A percentile compares a stretch with the other conserved stretches of the same genome.
Conservation (phyloP, 75 land plant species). For the Ceratopteris richardii region DNA sequence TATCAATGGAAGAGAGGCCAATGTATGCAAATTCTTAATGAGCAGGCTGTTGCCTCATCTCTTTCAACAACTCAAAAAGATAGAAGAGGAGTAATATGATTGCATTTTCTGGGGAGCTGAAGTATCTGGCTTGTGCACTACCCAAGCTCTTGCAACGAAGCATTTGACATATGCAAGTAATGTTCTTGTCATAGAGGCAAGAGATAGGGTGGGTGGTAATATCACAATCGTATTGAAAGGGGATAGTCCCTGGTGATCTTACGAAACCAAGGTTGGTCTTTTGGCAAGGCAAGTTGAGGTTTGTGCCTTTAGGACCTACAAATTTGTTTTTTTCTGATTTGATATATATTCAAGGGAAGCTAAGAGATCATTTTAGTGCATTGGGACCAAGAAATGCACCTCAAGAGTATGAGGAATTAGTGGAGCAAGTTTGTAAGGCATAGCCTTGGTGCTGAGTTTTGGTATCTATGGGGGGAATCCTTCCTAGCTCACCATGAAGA, state of each 20-base stretch:
- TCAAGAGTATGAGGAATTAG: slow-evolving; percentile 87
- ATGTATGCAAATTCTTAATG: no score
- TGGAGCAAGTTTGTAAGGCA: slow-evolving; percentile 95
- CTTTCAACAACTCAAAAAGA: neutral
- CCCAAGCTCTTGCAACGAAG: slow-evolving; percentile 64
- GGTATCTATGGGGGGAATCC: slow-evolving; percentile 99
- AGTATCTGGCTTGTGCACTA: slow-evolving; percentile 77
- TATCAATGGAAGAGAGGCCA: no score
- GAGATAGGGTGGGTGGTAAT: slow-evolving; percentile 82
- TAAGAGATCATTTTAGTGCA: slow-evolving; percentile 91
- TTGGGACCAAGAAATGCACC: slow-evolving; percentile 79
- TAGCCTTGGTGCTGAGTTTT: slow-evolving; percentile 89
- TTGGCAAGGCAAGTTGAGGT: slow-evolving; percentile 83
- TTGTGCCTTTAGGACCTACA: slow-evolving; percentile 71
- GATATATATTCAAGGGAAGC: slow-evolving; percentile 79
- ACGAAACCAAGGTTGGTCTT: slow-evolving; percentile 90
- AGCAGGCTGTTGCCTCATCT: neutral
- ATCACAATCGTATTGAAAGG: slow-evolving; percentile 67
- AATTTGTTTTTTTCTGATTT: slow-evolving; percentile 86
- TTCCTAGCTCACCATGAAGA: slow-evolving; percentile 97
- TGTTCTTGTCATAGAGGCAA: slow-evolving; percentile 76
- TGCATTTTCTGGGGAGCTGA: slow-evolving; percentile 93
- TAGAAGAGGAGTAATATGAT: slow-evolving; percentile 21
- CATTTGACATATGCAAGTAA: slow-evolving; percentile 31
- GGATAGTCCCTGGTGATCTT: slow-evolving; percentile 84